Conservation (phyloP, 192 early-diverging fungal species). For the Entomortierella beljakovae region DNA sequence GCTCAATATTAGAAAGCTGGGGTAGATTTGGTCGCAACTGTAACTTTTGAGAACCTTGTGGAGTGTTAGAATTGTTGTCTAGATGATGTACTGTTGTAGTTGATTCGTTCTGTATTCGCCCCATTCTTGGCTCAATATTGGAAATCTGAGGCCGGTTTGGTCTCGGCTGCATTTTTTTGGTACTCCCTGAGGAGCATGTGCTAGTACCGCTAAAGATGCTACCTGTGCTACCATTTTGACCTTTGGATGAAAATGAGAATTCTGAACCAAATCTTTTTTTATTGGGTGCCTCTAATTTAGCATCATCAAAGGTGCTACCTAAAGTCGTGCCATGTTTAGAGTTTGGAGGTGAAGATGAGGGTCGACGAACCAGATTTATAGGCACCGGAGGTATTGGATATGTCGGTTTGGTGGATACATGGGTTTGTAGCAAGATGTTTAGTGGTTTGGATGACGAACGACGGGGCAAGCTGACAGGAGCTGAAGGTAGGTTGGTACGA, state of each 20-base stretch:
- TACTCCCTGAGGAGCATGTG: background rate
- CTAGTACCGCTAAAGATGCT: conserved; percentile 3
- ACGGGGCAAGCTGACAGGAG: background rate
- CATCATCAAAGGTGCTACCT: too few relatives aligned
- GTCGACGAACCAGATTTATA: background rate
- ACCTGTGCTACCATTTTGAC: conserved; percentile 7
- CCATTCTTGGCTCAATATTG: background rate
- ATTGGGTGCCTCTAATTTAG: background rate
- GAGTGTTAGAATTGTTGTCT: too few relatives aligned
- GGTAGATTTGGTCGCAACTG: background rate
- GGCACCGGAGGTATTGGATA: too few relatives aligned
- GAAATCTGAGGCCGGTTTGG: conserved; percentile 1
- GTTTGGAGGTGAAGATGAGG: background rate
- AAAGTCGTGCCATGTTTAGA: background rate
- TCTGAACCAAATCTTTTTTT: conserved; percentile 8
- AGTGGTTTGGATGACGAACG: too few relatives aligned
- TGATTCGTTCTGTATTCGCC: too few relatives aligned
- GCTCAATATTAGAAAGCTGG: background rate
- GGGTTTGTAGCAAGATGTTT: too few relatives aligned
- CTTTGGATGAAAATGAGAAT: conserved; percentile 9
- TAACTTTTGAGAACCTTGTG: background rate
- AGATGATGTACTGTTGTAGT: too few relatives aligned
- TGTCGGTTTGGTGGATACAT: too few relatives aligned
- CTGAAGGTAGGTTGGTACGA: background rate
- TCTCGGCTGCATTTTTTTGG: background rate